Evolutionary conservation across 2,329 filamentous ascomycete genomes (phyloP), one percentile per base, ranked within the genome.

Genomic region (Ophiostoma pallidulum): DNA sequence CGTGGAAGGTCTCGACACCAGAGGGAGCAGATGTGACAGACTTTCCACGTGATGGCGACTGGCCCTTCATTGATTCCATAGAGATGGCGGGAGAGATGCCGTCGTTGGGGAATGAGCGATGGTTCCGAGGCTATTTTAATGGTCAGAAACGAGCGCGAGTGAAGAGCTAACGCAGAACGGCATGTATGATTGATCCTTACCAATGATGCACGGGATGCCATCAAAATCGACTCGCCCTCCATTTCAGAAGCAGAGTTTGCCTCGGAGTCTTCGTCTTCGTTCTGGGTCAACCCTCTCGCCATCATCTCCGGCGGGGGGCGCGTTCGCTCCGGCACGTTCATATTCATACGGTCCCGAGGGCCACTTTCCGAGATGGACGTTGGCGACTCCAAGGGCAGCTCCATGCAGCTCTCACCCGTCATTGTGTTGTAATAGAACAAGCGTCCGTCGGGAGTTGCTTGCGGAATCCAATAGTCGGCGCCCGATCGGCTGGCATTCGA

Each of bases 351-450:
- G 65, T 97, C 89, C 56, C 84, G 78, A 3, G 92, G 92, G 1
- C 91, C 91, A 47, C 77, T 84, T 66, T 98, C 92, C 54, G 80
- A 83, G 16, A 79, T 66, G 7, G 85, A 87, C 1, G 80, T 81
- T 1, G 92, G 90, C 14, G 91, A 91, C 63, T 98, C 92, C 22
- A 98, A 74, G 2, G 92, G 92, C 51, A 98, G 71, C 62, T 98
- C 92, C 79, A 90, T 92, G 53, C 86, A 94, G 61, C 86, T 94
- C 60, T 94, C 88, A 47, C 91, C 90, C 0, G 92, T 98, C 69
- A 96, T 81, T 53, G 91, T 97, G 65, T 98, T 98, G 74, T 94
- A 97, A 68, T 97, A 98, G 66, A 94, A 98, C 20, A 98, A 68
- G 48, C 90, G 78, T 46, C 92, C 92, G 62, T 97, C 90, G 1